Percentiles rank a stretch among this genome's conserved stretches.
Conservation (phyloP, 1,139 yeast genomes). For the Yarrowia galli region DNA sequence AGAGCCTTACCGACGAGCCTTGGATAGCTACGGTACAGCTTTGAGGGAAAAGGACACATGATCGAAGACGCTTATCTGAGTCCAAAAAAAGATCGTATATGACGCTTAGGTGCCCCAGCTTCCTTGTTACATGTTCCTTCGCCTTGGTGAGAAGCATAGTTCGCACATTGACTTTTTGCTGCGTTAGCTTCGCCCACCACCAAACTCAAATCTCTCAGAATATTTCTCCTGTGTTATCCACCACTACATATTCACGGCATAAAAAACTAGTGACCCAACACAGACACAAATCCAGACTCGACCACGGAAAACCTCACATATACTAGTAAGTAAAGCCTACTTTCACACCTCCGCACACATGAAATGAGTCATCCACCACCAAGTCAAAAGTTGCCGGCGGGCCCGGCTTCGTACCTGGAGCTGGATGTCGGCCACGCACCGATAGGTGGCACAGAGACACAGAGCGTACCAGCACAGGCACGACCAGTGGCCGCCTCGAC, state of each 20-base stretch:
- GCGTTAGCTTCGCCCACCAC: constrained; percentile 38
- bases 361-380: constrained; percentile 36
- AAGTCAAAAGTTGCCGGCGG: constrained; percentile 34
- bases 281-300: constrained; percentile 4
- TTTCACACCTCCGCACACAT: constrained; percentile 31
- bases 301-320: constrained; percentile 7
- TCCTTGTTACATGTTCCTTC: constrained; percentile 16
- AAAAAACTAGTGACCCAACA: constrained; percentile 19
- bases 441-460: constrained; percentile 25
- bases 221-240: constrained; percentile 36
- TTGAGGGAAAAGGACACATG: neutral
- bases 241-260: constrained; percentile 36
- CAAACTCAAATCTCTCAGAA: constrained; percentile 34
- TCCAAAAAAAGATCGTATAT: constrained; percentile 6
- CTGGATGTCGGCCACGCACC: constrained; percentile 29
- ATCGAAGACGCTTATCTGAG: constrained; percentile 1
- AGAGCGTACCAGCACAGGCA: constrained; percentile 9
- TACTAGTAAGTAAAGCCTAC: constrained; percentile 23
- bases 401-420: constrained; percentile 38
- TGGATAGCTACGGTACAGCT: neutral
- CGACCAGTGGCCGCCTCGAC: neutral
- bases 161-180: constrained; percentile 15
- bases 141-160: constrained; percentile 3
- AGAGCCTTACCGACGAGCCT: neutral
- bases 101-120: constrained; percentile 20